Conservation (phyloP, 805 yeast genomes). For the Metschnikowia dekortorum region DNA sequence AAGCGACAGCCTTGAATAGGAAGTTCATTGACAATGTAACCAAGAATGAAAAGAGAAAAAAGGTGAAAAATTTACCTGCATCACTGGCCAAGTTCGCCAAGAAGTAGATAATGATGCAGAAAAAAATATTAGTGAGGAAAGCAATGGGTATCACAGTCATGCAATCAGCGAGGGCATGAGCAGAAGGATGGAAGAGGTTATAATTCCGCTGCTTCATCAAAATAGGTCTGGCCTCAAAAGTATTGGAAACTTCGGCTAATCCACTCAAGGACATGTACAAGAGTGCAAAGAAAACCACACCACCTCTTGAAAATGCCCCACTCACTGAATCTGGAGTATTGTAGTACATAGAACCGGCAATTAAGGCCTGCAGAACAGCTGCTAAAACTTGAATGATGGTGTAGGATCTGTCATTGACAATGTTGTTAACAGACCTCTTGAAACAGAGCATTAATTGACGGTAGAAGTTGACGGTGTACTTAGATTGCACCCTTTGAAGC, state of each 20-base stretch:
- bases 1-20: slow-evolving; percentile 51
- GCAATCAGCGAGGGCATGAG: slow-evolving; percentile 24
- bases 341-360: slow-evolving; percentile 61
- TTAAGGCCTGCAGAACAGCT: slow-evolving; percentile 51
- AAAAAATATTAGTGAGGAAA: slow-evolving; percentile 44
- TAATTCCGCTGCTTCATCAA: slow-evolving; percentile 28
- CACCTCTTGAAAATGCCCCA: slow-evolving; percentile 64
- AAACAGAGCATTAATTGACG: slow-evolving; percentile 49
- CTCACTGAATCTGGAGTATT: slow-evolving; percentile 44
- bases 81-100: slow-evolving; percentile 47
- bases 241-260: slow-evolving; percentile 39
- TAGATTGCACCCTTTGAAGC: slow-evolving; percentile 34
- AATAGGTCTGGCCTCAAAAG: slow-evolving; percentile 22
- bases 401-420: slow-evolving; percentile 54
- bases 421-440: slow-evolving; percentile 50
- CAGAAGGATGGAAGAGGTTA: slow-evolving; percentile 27
- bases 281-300: slow-evolving; percentile 55
- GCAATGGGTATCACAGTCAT: slow-evolving; percentile 21
- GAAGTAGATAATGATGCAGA: slow-evolving; percentile 52
- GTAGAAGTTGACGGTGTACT: slow-evolving; percentile 39
- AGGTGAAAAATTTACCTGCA: slow-evolving; percentile 54
- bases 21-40: slow-evolving; percentile 51
- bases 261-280: slow-evolving; percentile 50
- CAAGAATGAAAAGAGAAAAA: slow-evolving; percentile 42
- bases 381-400: slow-evolving; percentile 44